Conservation (phyloP, 2,329 filamentous ascomycete genomes). For the Hymenotorrendiella dingleyae region DNA sequence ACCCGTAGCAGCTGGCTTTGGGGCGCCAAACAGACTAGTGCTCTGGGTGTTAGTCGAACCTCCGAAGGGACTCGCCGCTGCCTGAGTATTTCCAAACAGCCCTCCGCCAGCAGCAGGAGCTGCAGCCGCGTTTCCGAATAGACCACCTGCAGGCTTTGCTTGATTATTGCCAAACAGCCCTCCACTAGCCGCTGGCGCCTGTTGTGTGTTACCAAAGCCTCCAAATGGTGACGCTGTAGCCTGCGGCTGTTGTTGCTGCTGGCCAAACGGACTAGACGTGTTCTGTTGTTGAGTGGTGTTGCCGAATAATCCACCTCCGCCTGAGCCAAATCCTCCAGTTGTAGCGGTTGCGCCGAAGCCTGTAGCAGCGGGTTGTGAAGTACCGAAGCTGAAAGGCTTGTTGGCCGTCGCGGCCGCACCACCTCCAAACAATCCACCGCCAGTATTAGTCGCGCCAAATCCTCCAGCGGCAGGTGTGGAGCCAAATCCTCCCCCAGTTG, state of each 20-base stretch:
- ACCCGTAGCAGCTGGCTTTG: slow-evolving; percentile 29
- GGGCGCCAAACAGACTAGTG: slow-evolving; percentile 35
- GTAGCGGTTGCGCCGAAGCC: slow-evolving; percentile 15
- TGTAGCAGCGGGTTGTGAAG: slow-evolving; percentile 3
- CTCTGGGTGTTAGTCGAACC: slow-evolving; percentile 23
- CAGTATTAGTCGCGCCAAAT: slow-evolving; percentile 32
- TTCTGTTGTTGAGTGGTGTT: slow-evolving; percentile 1
- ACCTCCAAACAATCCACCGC: slow-evolving; percentile 13
- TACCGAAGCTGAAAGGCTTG: slow-evolving; percentile 27
- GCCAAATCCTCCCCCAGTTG: slow-evolving; percentile 37
- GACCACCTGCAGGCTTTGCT: background rate
- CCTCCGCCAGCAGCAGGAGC: slow-evolving; percentile 20
- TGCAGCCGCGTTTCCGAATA: background rate
- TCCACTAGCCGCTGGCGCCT: background rate
- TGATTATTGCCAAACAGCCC: background rate
- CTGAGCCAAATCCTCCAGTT: slow-evolving; percentile 8
- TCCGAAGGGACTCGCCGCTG: slow-evolving; percentile 37
- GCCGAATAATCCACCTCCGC: slow-evolving; percentile 4
- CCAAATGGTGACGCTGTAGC: slow-evolving; percentile 1
- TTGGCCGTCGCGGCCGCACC: slow-evolving; percentile 31
- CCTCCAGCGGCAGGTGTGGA: slow-evolving; percentile 26
- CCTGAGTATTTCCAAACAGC: slow-evolving; percentile 34
- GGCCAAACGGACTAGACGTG: background rate
- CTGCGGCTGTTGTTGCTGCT: slow-evolving; percentile 1
- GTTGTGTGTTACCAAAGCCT: background rate